phyloP scores from a whole-genome alignment of 495 filamentous ascomycete species.

The Oleoguttula mirabilis region DNA sequence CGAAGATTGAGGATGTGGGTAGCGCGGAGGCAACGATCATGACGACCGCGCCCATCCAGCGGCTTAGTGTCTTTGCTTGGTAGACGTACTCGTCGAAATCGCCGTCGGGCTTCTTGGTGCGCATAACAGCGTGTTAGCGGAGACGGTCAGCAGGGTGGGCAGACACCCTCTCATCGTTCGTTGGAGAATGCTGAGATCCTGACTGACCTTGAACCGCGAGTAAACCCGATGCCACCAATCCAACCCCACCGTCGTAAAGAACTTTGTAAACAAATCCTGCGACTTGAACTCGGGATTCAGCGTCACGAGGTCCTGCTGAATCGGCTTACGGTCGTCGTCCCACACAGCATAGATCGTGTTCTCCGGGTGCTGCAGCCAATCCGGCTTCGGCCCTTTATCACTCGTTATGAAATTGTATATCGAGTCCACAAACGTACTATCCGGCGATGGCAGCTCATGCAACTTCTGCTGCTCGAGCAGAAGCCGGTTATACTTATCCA shows the following conservation, averaged over 20 bases:
- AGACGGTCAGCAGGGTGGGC: no score
- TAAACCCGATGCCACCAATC: no score
- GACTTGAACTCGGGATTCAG: slow-evolving; percentile 9
- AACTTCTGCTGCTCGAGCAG: slow-evolving; percentile 14
- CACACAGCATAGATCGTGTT: slow-evolving; percentile 12
- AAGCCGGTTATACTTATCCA: slow-evolving; percentile 21
- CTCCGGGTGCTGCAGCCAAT: slow-evolving; percentile 21
- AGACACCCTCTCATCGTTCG: no score
- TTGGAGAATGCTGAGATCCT: no score
- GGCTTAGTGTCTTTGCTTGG: background rate
- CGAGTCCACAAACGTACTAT: slow-evolving; percentile 13
- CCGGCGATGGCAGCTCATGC: slow-evolving; percentile 14
- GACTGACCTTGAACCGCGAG: no score
- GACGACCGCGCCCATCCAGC: slow-evolving; percentile 13
- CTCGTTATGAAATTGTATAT: slow-evolving; percentile 14
- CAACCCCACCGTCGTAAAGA: no score
- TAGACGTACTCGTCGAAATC: slow-evolving; percentile 2
- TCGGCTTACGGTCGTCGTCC: slow-evolving; percentile 4
- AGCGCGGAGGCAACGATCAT: slow-evolving; percentile 25
- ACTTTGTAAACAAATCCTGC: slow-evolving; percentile 18
- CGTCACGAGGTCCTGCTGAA: slow-evolving; percentile 12
- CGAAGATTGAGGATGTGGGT: slow-evolving; percentile 27
- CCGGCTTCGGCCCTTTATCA: background rate
- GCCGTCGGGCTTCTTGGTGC: no score
- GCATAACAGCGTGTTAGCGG: no score